Conservation (phyloP, 2,329 filamentous ascomycete genomes). For the Exophiala phaeomuriformis region DNA sequence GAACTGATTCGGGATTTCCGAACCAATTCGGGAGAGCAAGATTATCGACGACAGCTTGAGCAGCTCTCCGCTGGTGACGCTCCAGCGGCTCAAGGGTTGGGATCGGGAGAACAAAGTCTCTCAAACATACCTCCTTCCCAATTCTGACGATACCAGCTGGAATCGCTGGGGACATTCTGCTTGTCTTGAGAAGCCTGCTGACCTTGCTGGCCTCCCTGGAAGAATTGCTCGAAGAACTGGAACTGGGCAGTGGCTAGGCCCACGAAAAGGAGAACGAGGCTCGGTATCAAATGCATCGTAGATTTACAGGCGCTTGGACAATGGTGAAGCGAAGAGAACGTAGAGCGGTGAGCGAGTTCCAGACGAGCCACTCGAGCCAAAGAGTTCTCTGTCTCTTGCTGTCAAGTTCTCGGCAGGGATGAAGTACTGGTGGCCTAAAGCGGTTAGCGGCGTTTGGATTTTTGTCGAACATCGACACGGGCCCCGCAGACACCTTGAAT, state of each 20-base stretch:
- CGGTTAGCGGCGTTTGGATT: slow-evolving; percentile 4
- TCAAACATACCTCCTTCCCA: slow-evolving; percentile 44
- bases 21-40: slow-evolving; percentile 9
- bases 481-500: neutral
- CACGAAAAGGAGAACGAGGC: slow-evolving; percentile 51
- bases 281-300: slow-evolving; percentile 14
- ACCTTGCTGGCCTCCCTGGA: slow-evolving; percentile 50
- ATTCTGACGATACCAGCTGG: slow-evolving; percentile 65
- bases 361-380: neutral
- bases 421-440: neutral
- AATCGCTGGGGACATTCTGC: slow-evolving; percentile 79
- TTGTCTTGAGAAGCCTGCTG: slow-evolving; percentile 51
- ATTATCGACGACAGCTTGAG: too few species aligned
- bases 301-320: slow-evolving; percentile 28
- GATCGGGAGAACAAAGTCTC: neutral
- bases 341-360: neutral
- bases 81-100: too few species aligned
- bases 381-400: neutral
- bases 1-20: slow-evolving; percentile 8
- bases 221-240: slow-evolving; percentile 98
- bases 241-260: slow-evolving; percentile 67
- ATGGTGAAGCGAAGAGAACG: neutral
- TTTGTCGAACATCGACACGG: neutral
- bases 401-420: too few species aligned
- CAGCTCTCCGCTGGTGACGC: too few species aligned